Conservation (phyloP, 257 asterid genomes). For the Solanum gracilifrons region DNA sequence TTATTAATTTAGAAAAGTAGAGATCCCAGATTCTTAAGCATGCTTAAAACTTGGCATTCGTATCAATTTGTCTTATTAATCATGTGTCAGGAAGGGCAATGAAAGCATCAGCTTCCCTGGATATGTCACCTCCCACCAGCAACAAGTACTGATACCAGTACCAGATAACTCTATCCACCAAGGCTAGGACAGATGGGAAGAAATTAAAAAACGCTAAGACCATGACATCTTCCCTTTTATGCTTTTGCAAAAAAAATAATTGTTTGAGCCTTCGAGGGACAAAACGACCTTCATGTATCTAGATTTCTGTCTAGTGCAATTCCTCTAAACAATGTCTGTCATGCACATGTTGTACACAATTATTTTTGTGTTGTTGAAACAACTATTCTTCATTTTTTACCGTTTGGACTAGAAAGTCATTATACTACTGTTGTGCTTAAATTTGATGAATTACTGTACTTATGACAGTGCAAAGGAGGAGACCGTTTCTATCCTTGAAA, state of each 20-base stretch:
- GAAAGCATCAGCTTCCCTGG: slow-evolving; percentile 82
- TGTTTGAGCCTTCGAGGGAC: neutral
- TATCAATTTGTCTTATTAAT: neutral
- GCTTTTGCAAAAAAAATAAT: neutral
- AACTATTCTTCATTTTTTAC: neutral
- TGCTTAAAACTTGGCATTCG: neutral
- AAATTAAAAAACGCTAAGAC: neutral
- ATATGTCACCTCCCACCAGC: slow-evolving; percentile 10
- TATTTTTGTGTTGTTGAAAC: neutral
- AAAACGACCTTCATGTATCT: neutral
- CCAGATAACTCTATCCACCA: neutral
- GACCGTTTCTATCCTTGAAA: slow-evolving; percentile 46
- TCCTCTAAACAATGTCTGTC: neutral
- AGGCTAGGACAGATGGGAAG: neutral
- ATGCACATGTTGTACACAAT: neutral
- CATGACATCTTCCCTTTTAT: neutral
- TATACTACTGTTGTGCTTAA: neutral
- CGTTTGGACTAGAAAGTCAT: neutral
- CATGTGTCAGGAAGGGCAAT: slow-evolving; percentile 64
- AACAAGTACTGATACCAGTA: neutral
- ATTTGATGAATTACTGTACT: neutral
- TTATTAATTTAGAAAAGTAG: neutral
- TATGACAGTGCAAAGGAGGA: slow-evolving; percentile 56
- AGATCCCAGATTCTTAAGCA: neutral
- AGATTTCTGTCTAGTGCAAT: neutral